These are phyloP conservation scores for Rubus parviflorus DNA, from an alignment of 306 rosid genomes.

Conservation along the genomic window DNA sequence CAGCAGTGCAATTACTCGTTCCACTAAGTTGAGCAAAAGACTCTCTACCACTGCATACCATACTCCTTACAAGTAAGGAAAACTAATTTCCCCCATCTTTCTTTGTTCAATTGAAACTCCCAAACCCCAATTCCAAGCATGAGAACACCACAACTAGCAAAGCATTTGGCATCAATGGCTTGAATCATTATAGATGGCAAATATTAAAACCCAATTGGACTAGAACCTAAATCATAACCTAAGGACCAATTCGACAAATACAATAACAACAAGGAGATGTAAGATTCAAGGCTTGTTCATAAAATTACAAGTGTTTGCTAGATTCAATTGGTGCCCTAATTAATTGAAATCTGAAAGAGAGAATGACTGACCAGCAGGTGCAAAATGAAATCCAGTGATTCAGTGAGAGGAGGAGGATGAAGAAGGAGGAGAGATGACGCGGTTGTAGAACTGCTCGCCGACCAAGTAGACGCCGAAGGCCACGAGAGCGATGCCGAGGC, in stretches of 20 bases:
- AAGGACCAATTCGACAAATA: not conserved
- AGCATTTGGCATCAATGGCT: no score
- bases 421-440: constrained; percentile 42
- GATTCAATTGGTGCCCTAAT: not conserved
- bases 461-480: constrained; percentile 88
- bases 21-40: not conserved
- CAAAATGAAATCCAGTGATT: constrained; percentile 10
- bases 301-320: no score
- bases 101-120: not conserved
- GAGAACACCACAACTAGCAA: no score
- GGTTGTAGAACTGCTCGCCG: constrained; percentile 76
- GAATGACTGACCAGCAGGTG: not conserved
- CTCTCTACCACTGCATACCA: not conserved
- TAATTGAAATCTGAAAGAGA: not conserved
- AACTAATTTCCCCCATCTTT: no score
- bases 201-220: no score
- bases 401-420: constrained; percentile 32
- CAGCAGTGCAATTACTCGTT: not conserved
- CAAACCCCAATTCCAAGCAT: no score
- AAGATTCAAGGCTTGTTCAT: no score
- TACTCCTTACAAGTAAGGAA: no score
- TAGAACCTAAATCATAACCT: not conserved
- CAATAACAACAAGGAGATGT: no score
- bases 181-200: no score
- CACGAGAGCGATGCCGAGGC: constrained; percentile 86